Base-by-base conservation (phyloP, 441 rosid genomes). In the Syzygium syzygioides region DNA sequence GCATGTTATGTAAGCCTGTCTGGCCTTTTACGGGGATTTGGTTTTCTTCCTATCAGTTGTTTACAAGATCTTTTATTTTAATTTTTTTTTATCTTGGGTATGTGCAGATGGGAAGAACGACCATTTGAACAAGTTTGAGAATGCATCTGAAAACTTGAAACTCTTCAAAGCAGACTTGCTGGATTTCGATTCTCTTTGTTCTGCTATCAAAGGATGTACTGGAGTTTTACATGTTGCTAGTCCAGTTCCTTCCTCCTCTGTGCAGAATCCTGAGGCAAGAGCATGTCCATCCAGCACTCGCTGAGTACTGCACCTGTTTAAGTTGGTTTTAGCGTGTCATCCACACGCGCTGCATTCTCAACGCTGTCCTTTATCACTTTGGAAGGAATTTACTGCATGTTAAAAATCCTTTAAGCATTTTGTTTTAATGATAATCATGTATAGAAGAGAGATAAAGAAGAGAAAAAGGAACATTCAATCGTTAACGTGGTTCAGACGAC, bases 191-290 rank as follows among this genome's bases (percentile, higher is more conserved):
- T 90, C 96, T 84, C 91, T 95, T 57, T 87, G 10, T 86, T 86
- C 93, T 26, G 98, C 97, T 0, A 91, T 95, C 55, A 18, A 87
- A 54, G 98, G 98, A 26, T 97, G 96, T 90, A 79, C 9, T 9
- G 97, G 95, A 8, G 96, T 95, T 57, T 93, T 97, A 88, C 99
- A 96, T 91, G 97, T 95, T 2, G 98, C 97, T 57, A 89, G 89
- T 20, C 98, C 98, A 0, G 95, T 96, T 91, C 96, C 96, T 30
- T 86, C 92, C 79, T 30, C 88, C 88, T 45, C 90, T 87, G 93
- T 93, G 18, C 89, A 90, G 25, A 94, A 95, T 91, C 98, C 97
- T 25, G 93, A 96, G 96, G 99, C 90, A 90, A 86, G 90, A 57
- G 86, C 79, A 7, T 79, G 34, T 55, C 45, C n/a, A 32, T 32